These are phyloP conservation scores for Candida ulmi DNA, from an alignment of 805 yeast species.

Conservation along the genomic window DNA sequence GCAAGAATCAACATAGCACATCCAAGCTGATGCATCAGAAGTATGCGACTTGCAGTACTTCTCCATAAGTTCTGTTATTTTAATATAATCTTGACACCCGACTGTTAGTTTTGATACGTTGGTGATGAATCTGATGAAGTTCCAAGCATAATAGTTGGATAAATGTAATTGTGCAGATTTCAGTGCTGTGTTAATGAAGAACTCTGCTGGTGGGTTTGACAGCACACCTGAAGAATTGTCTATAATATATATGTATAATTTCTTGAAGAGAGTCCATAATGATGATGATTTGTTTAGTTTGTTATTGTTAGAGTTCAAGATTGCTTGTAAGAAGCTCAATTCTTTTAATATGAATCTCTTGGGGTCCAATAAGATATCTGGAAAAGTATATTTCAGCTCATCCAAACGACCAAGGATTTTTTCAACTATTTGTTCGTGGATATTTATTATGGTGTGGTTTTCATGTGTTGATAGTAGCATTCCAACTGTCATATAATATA, in stretches of 20 bases:
- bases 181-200: conserved; percentile 17
- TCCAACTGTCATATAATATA: background rate
- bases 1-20: conserved; percentile 14
- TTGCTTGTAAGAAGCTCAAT: background rate
- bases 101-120: conserved; percentile 15
- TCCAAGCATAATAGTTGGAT: conserved; percentile 37
- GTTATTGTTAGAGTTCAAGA: conserved; percentile 1
- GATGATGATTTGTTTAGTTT: conserved; percentile 2
- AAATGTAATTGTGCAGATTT: conserved; percentile 27
- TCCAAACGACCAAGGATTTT: background rate
- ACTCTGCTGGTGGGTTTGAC: background rate
- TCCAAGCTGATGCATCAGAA: conserved; percentile 32
- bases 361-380: background rate
- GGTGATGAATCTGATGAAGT: conserved; percentile 27
- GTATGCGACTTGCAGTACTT: conserved; percentile 22
- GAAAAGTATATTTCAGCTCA: background rate
- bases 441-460: background rate
- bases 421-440: background rate
- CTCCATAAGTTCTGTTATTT: conserved; percentile 4
- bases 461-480: background rate
- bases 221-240: background rate
- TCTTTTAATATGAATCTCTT: background rate
- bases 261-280: conserved; percentile 18
- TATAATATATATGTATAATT: conserved; percentile 16
- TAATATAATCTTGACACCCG: background rate